Conservation (phyloP, 2,329 filamentous ascomycete species). For the Colletotrichum graminicola region DNA sequence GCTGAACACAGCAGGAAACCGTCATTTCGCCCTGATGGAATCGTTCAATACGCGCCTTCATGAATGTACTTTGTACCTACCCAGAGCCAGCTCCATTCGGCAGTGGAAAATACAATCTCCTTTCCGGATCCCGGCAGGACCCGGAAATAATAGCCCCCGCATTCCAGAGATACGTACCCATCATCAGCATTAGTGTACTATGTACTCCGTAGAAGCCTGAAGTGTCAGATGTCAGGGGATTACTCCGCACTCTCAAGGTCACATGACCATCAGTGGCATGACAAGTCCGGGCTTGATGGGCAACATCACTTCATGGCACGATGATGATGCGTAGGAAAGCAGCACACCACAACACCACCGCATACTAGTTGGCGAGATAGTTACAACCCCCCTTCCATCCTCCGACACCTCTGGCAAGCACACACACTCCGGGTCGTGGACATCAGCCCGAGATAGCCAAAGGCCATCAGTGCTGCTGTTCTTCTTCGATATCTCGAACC, state of each 20-base stretch:
- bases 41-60: conserved; percentile 10
- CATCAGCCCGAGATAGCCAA: background rate
- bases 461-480: conserved; percentile 4
- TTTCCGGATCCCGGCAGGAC: background rate
- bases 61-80: conserved; percentile 8
- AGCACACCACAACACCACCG: conserved; percentile 4
- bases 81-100: background rate
- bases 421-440: background rate
- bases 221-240: background rate
- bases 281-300: conserved; percentile 5
- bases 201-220: too few relatives aligned
- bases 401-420: background rate
- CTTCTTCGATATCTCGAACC: background rate
- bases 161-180: conserved; percentile 14
- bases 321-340: conserved; percentile 26
- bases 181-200: background rate
- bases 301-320: conserved; percentile 21
- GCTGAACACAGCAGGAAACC: background rate
- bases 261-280: conserved; percentile 36
- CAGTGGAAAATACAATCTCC: conserved; percentile 5
- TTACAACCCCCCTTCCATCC: too few relatives aligned
- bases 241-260: conserved; percentile 17
- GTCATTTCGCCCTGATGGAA: background rate
- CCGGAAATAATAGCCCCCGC: background rate
- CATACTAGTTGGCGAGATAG: background rate